These are phyloP conservation scores for Persicaria tinctoria DNA, from an alignment of 148 eudicot species.

Conservation along the genomic window DNA sequence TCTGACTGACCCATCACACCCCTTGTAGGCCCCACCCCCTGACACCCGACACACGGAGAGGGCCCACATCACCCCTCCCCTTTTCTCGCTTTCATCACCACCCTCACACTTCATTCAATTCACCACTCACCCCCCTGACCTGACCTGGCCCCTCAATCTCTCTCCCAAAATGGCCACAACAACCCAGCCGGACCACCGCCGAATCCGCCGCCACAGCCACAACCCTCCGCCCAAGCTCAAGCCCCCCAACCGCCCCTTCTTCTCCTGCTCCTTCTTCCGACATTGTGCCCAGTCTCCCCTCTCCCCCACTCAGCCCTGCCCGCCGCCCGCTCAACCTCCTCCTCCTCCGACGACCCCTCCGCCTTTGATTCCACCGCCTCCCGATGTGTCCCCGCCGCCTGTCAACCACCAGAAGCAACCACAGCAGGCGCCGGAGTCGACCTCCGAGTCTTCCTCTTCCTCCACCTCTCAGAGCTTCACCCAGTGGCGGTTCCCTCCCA, in stretches of 20 bases:
- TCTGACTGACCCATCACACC: too few species aligned
- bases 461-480: conserved; percentile 92
- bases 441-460: conserved; percentile 67
- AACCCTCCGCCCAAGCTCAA: conserved; percentile 38
- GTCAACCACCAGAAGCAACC: conserved; percentile 18
- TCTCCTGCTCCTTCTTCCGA: conserved; percentile 76
- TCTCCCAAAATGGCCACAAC: not conserved
- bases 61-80: too few species aligned
- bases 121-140: too few species aligned
- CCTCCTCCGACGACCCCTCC: conserved; percentile 13
- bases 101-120: too few species aligned
- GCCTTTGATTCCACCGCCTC: conserved; percentile 15
- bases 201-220: conserved; percentile 1
- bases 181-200: conserved; percentile 1
- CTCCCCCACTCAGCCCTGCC: conserved; percentile 51
- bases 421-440: conserved; percentile 7
- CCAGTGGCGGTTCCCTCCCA: conserved; percentile 72
- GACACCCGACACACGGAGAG: too few species aligned
- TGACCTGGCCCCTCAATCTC: not conserved
- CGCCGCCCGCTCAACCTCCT: conserved; percentile 37
- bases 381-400: not conserved
- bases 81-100: too few species aligned
- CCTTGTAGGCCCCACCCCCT: too few species aligned
- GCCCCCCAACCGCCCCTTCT: conserved; percentile 43
- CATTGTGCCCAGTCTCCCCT: conserved; percentile 65